These are phyloP conservation scores for Cercophora sp. DNA, from an alignment of 495 filamentous ascomycete species.

Conservation along the genomic window DNA sequence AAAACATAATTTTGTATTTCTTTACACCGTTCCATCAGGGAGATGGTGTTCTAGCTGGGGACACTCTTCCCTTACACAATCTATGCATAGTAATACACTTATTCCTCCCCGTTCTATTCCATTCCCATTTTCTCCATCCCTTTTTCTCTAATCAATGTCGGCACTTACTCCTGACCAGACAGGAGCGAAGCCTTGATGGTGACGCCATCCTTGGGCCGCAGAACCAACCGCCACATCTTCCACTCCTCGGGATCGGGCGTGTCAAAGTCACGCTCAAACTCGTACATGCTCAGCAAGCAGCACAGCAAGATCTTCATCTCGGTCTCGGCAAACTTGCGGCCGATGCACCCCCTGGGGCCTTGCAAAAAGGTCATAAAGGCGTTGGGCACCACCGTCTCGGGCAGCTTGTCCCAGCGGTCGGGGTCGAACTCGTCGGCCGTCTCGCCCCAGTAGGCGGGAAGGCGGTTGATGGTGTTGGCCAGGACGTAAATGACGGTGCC, in stretches of 20 bases:
- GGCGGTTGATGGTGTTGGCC: slow-evolving; percentile 37
- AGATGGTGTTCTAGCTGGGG: too few relatives aligned
- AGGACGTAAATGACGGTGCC: slow-evolving; percentile 33
- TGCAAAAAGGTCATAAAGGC: slow-evolving; percentile 39
- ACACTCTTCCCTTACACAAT: too few relatives aligned
- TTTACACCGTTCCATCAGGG: too few relatives aligned
- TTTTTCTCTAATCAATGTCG: too few relatives aligned
- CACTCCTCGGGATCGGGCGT: slow-evolving; percentile 45
- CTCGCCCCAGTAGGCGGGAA: slow-evolving; percentile 34
- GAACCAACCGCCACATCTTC: slow-evolving; percentile 53
- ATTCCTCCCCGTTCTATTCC: too few relatives aligned
- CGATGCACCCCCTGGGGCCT: slow-evolving; percentile 37
- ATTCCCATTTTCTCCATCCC: too few relatives aligned
- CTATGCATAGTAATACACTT: too few relatives aligned
- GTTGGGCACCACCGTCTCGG: slow-evolving; percentile 27
- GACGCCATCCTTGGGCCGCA: slow-evolving; percentile 48
- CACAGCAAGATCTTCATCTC: slow-evolving; percentile 41
- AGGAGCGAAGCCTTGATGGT: too few relatives aligned
- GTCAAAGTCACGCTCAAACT: slow-evolving; percentile 33
- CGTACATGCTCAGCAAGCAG: slow-evolving; percentile 31
- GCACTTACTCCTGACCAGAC: too few relatives aligned
- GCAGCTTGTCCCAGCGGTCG: slow-evolving; percentile 36
- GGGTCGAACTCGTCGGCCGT: slow-evolving; percentile 35
- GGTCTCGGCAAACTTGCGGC: slow-evolving; percentile 38
- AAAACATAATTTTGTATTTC: too few relatives aligned